phyloP scores from a whole-genome alignment of 179 eudicot species.

The Vitellaria paradoxa region DNA sequence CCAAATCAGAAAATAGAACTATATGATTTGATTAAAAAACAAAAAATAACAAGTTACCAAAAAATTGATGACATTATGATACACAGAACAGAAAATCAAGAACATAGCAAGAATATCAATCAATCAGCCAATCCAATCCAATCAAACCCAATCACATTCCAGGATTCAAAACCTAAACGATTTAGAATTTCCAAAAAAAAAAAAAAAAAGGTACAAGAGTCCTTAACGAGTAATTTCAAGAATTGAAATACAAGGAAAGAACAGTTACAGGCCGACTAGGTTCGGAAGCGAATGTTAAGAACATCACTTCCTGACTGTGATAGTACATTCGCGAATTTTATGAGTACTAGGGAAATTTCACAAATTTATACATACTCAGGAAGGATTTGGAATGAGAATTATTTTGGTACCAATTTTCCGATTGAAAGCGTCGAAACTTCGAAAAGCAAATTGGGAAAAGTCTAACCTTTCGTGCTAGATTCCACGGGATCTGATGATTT shows the following conservation, averaged over 20 bases:
- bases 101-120: neutral
- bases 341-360: neutral
- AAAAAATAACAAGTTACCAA: neutral
- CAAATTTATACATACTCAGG: neutral
- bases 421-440: neutral
- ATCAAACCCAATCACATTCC: neutral
- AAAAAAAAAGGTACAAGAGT: neutral
- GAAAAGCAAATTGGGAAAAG: neutral
- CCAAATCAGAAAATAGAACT: neutral
- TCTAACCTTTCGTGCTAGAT: neutral
- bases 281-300: neutral
- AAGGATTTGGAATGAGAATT: neutral
- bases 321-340: neutral
- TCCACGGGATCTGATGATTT: neutral
- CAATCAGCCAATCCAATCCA: too few relatives aligned
- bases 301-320: neutral
- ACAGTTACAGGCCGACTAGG: neutral
- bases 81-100: neutral
- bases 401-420: neutral
- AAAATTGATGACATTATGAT: neutral
- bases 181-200: neutral
- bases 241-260: neutral
- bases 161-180: neutral
- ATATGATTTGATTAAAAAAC: neutral
- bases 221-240: neutral